Conservation (phyloP, 768 basidiomycete species). For the Nevesoporus exiguus region DNA sequence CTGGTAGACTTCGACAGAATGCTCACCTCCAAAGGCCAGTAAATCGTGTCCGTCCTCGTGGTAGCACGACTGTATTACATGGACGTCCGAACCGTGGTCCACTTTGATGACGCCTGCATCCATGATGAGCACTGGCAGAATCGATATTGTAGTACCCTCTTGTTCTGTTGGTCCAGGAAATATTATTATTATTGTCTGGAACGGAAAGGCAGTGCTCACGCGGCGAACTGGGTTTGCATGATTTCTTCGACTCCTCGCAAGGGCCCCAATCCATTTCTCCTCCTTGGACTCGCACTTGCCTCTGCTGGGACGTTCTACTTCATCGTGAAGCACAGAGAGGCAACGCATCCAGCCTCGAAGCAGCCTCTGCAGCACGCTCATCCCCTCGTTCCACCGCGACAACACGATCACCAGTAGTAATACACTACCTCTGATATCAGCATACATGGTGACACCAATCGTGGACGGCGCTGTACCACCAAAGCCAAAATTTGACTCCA, state of each 20-base stretch:
- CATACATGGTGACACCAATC: constrained; percentile 14
- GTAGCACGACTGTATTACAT: constrained; percentile 60
- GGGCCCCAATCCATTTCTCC: constrained; percentile 60
- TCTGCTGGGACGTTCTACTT: constrained; percentile 58
- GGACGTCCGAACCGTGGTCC: constrained; percentile 57
- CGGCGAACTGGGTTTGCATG: constrained; percentile 7
- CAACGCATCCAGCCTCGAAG: constrained; percentile 55
- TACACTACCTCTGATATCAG: constrained; percentile 1
- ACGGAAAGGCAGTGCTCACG: not conserved
- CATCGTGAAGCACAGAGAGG: constrained; percentile 54
- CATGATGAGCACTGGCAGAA: constrained; percentile 38
- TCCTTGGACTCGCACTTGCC: constrained; percentile 51
- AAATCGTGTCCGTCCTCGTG: constrained; percentile 63
- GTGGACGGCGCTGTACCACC: constrained; percentile 3
- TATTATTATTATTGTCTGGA: too few relatives aligned
- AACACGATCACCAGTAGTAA: constrained; percentile 27
- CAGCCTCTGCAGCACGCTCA: constrained; percentile 61
- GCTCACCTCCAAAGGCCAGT: constrained; percentile 69
- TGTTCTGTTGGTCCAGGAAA: not conserved
- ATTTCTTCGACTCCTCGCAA: constrained; percentile 22
- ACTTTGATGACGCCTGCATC: constrained; percentile 46
- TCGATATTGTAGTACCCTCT: not conserved
- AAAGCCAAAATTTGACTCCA: constrained; percentile 50
- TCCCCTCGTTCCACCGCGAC: constrained; percentile 62
- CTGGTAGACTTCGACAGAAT: constrained; percentile 66